Conservation (phyloP, 148 eudicot species). For the Cornus kousa region DNA sequence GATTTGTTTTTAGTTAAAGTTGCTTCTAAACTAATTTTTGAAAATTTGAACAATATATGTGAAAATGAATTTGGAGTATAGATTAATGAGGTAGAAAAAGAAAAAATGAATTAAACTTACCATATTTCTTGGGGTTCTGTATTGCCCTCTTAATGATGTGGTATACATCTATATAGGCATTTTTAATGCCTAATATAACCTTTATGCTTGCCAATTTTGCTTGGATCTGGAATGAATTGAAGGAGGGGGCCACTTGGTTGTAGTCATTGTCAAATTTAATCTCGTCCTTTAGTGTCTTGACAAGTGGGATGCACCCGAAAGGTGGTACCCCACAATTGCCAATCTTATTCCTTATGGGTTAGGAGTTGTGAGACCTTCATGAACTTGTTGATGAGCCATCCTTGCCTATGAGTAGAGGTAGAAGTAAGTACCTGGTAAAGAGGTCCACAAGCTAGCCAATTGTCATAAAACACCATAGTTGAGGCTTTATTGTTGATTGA, state of each 20-base stretch:
- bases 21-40: no score
- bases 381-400: no score
- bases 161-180: constrained; percentile 33
- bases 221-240: constrained; percentile 32
- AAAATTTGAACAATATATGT: no score
- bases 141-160: constrained; percentile 30
- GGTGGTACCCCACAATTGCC: constrained; percentile 51
- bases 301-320: constrained; percentile 51
- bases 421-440: no score
- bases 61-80: no score
- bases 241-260: constrained; percentile 39
- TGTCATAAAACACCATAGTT: no score
- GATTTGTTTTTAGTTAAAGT: no score
- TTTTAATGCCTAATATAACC: constrained; percentile 13
- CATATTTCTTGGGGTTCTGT: constrained; percentile 37
- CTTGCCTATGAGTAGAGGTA: no score
- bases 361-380: no score
- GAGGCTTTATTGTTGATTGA: no score
- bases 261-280: constrained; percentile 28
- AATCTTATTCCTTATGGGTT: constrained; percentile 17
- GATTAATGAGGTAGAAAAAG: background rate
- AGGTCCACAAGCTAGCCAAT: no score
- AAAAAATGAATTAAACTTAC: constrained; percentile 16
- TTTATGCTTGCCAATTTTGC: constrained; percentile 14
- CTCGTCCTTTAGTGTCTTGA: constrained; percentile 25